phyloP scores from a whole-genome alignment of 441 rosid species.

The Brassica balearica region DNA sequence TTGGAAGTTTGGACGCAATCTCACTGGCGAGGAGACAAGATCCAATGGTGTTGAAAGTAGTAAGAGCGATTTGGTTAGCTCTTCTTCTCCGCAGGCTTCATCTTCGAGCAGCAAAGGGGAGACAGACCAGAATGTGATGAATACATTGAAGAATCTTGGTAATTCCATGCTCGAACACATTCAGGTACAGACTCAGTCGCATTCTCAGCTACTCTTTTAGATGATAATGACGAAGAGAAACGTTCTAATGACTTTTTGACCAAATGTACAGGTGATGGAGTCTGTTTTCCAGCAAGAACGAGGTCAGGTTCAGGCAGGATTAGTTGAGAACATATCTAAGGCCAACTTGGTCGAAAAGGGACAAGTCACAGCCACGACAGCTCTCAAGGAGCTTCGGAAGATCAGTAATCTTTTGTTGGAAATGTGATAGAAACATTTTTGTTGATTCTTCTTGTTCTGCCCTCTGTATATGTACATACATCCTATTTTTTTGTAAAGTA shows the following conservation, averaged over 20 bases:
- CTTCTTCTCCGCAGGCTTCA: slow-evolving; percentile 47
- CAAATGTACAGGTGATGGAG: slow-evolving; percentile 72
- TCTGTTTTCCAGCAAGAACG: slow-evolving; percentile 90
- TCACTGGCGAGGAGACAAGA: slow-evolving; percentile 55
- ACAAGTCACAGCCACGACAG: slow-evolving; percentile 83
- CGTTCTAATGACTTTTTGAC: neutral
- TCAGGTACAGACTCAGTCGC: slow-evolving; percentile 62
- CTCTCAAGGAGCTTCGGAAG: slow-evolving; percentile 90
- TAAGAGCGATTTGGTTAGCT: slow-evolving; percentile 37
- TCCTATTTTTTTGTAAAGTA: slow-evolving; percentile 56
- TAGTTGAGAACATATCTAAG: slow-evolving; percentile 71
- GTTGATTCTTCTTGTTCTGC: slow-evolving; percentile 25
- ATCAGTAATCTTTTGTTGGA: slow-evolving; percentile 89
- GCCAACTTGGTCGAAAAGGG: slow-evolving; percentile 80
- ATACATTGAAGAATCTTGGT: slow-evolving; percentile 72
- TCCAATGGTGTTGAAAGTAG: slow-evolving; percentile 46
- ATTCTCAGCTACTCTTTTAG: neutral
- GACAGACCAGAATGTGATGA: slow-evolving; percentile 72
- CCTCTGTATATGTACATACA: slow-evolving; percentile 29
- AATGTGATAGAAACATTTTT: slow-evolving; percentile 56
- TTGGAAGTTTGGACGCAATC: slow-evolving; percentile 81
- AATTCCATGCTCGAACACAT: slow-evolving; percentile 92
- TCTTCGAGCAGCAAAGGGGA: slow-evolving; percentile 58
- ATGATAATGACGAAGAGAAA: neutral
- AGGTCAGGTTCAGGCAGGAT: slow-evolving; percentile 58